Conservation (phyloP, 768 basidiomycete species). For the Amanita pseudoporphyria region DNA sequence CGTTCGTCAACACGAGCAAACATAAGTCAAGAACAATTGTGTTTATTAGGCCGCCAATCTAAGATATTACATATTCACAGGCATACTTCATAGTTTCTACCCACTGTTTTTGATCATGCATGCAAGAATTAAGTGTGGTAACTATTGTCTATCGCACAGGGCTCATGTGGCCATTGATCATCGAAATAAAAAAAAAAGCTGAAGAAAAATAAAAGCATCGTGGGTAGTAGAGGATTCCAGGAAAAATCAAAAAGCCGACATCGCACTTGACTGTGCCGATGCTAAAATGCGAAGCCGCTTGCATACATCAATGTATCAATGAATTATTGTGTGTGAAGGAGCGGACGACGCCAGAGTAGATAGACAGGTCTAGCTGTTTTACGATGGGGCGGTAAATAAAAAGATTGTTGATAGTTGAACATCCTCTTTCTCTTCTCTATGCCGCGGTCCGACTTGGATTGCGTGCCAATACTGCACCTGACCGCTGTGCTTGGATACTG, state of each 20-base stretch:
- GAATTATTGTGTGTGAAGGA: slow-evolving; percentile 2
- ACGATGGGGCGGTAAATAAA: slow-evolving; percentile 2
- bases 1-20: background rate
- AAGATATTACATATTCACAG: background rate
- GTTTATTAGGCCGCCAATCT: background rate
- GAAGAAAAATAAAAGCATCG: background rate
- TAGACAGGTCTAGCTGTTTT: slow-evolving; percentile 6
- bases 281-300: background rate
- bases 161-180: slow-evolving; percentile 1
- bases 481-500: slow-evolving; percentile 73
- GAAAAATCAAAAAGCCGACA: background rate
- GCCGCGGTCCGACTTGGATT: slow-evolving; percentile 56
- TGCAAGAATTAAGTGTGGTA: slow-evolving; percentile 1
- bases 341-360: slow-evolving; percentile 6
- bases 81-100: background rate
- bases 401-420: slow-evolving; percentile 7
- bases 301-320: background rate
- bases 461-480: slow-evolving; percentile 70
- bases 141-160: background rate
- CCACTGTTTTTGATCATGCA: background rate
- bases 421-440: slow-evolving; percentile 7
- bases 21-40: background rate
- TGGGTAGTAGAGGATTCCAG: background rate
- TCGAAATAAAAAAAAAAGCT: background rate
- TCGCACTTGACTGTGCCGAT: background rate